phyloP scores from a whole-genome alignment of 805 yeast genomes.

The Metschnikowia arizonensis region DNA sequence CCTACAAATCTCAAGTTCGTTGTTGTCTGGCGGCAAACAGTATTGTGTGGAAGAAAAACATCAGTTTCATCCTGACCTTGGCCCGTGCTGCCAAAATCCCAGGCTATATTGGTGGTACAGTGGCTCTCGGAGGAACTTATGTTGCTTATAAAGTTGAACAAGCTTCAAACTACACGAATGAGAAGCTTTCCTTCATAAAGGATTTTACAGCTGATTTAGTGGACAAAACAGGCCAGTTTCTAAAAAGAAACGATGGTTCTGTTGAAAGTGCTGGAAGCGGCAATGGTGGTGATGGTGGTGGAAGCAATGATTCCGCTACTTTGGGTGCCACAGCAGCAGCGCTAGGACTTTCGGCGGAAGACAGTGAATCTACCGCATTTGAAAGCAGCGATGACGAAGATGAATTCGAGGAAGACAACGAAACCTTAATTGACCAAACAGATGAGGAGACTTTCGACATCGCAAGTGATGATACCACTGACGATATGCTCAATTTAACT shows the following conservation, averaged over 20 bases:
- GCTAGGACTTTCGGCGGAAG: constrained; percentile 40
- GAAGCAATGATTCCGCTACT: constrained; percentile 36
- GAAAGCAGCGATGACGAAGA: constrained; percentile 21
- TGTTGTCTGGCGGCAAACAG: constrained; percentile 9
- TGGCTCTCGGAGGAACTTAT: constrained; percentile 93
- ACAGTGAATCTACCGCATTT: constrained; percentile 30
- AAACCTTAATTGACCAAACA: constrained; percentile 37
- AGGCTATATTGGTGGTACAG: constrained; percentile 80
- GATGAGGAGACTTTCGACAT: constrained; percentile 39
- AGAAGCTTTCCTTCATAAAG: constrained; percentile 55
- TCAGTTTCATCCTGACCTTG: constrained; percentile 45
- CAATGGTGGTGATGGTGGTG: constrained; percentile 25
- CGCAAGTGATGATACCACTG: constrained; percentile 55
- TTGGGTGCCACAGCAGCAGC: constrained; percentile 55
- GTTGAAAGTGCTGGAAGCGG: constrained; percentile 20
- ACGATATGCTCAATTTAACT: constrained; percentile 83
- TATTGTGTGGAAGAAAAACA: constrained; percentile 21
- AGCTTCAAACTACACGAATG: constrained; percentile 68
- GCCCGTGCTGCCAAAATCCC: constrained; percentile 60
- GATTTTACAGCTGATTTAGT: constrained; percentile 57
- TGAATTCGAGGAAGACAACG: constrained; percentile 51
- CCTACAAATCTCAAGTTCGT: constrained; percentile 4
- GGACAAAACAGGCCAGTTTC: constrained; percentile 45
- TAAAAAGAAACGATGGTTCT: constrained; percentile 26
- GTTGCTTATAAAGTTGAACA: constrained; percentile 90